These are phyloP conservation scores for Sporothrix globosa DNA, from an alignment of 2,329 filamentous ascomycete species.

Conservation along the genomic window DNA sequence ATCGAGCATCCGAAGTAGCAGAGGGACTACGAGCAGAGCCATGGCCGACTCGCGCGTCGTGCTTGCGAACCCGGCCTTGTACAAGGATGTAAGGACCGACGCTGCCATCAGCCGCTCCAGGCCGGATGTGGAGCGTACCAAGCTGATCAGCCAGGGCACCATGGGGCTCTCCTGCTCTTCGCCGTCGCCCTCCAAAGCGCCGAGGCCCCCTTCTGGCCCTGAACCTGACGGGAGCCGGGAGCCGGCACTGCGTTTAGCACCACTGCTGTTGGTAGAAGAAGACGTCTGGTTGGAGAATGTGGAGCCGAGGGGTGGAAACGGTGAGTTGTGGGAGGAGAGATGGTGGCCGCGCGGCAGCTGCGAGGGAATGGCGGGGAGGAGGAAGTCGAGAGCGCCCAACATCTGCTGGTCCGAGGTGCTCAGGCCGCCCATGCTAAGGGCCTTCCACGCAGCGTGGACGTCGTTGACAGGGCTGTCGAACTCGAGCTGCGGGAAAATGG, in stretches of 20 bases:
- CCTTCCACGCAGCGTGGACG: slow-evolving; percentile 55
- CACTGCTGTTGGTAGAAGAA: not conserved
- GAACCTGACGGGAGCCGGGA: slow-evolving; percentile 38
- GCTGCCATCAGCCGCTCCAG: slow-evolving; percentile 69
- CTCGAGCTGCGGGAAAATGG: slow-evolving; percentile 66
- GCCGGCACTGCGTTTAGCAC: slow-evolving; percentile 11
- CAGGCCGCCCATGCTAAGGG: slow-evolving; percentile 58
- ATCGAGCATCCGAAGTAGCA: slow-evolving; percentile 62
- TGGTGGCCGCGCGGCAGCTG: slow-evolving; percentile 42
- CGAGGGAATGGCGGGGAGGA: slow-evolving; percentile 61
- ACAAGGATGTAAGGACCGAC: slow-evolving; percentile 69
- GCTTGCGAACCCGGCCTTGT: slow-evolving; percentile 67
- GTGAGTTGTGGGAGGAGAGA: slow-evolving; percentile 44
- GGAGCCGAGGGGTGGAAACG: slow-evolving; percentile 59
- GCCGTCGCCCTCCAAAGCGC: slow-evolving; percentile 37
- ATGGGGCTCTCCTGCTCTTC: slow-evolving; percentile 71
- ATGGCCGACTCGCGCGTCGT: slow-evolving; percentile 67
- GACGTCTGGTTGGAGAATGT: slow-evolving; percentile 40
- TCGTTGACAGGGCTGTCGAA: slow-evolving; percentile 54
- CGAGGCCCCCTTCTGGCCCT: not conserved
- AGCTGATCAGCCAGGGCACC: slow-evolving; percentile 71
- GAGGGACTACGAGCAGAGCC: slow-evolving; percentile 68
- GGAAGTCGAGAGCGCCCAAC: slow-evolving; percentile 64
- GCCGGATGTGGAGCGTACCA: slow-evolving; percentile 61
- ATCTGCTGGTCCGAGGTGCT: slow-evolving; percentile 49